Evolutionary conservation across 1,284 basidiomycete genomes (phyloP).

Genomic region (Leccinum subrobustum): DNA sequence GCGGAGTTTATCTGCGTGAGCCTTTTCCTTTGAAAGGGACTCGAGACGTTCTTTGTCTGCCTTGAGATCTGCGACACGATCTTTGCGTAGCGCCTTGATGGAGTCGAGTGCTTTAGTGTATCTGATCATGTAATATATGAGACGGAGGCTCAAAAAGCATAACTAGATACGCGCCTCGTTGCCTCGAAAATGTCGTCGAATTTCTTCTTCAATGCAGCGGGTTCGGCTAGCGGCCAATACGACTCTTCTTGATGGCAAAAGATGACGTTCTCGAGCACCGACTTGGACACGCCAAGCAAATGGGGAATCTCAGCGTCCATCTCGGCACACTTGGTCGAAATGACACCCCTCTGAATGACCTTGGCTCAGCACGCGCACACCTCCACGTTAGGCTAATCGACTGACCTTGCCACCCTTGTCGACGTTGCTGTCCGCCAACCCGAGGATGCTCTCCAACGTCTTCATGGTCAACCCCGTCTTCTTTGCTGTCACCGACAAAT

Average conservation of each 20-base stretch:
- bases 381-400: background rate
- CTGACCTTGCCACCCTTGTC: constrained; percentile 76
- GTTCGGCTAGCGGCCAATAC: constrained; percentile 96
- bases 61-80: constrained; percentile 88
- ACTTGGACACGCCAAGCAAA: constrained; percentile 93
- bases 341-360: constrained; percentile 67
- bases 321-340: constrained; percentile 96
- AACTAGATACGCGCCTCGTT: constrained; percentile 61
- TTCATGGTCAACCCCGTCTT: constrained; percentile 95
- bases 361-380: background rate
- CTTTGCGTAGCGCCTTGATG: constrained; percentile 89
- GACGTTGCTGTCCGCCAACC: constrained; percentile 65
- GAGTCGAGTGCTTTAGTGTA: constrained; percentile 97
- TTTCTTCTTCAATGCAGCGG: constrained; percentile 92
- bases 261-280: constrained; percentile 98
- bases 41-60: constrained; percentile 89
- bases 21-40: constrained; percentile 81
- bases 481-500: constrained; percentile 92
- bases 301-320: constrained; percentile 94
- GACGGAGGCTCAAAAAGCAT: too few relatives aligned
- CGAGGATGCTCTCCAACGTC: constrained; percentile 92
- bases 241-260: constrained; percentile 99
- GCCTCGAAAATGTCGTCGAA: constrained; percentile 99
- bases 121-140: constrained; percentile 38
- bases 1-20: constrained; percentile 82